These are phyloP conservation scores for Epichloe coenophiala DNA, from an alignment of 2,329 filamentous ascomycete genomes.

Conservation along the genomic window DNA sequence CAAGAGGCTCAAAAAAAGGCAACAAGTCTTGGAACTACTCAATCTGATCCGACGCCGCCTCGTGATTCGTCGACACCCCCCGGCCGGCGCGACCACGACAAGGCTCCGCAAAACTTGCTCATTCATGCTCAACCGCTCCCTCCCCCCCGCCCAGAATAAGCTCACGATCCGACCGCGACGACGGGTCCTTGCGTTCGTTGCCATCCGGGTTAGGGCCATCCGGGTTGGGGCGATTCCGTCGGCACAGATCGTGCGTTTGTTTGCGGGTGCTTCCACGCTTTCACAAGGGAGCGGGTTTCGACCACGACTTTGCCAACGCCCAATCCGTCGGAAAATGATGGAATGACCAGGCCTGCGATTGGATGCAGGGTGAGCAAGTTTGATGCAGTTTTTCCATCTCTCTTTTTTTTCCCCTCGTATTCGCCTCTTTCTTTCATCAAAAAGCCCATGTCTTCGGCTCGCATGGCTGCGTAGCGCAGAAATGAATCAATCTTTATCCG, in stretches of 20 bases:
- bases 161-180: background rate
- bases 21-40: background rate
- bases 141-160: background rate
- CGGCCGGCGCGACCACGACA: background rate
- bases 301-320: too few relatives aligned
- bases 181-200: background rate
- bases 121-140: conserved; percentile 21
- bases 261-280: too few relatives aligned
- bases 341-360: background rate
- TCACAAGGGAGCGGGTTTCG: too few relatives aligned
- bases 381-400: conserved; percentile 1
- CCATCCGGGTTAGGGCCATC: too few relatives aligned
- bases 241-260: too few relatives aligned
- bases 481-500: background rate
- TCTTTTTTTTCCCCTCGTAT: too few relatives aligned
- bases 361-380: background rate
- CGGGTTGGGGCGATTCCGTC: too few relatives aligned
- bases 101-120: conserved; percentile 22
- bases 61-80: background rate
- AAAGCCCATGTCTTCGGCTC: background rate
- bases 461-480: background rate
- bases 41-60: background rate
- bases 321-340: background rate
- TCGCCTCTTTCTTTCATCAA: background rate
- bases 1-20: background rate